Evolutionary conservation across 2,329 filamentous ascomycete genomes (phyloP).

Genomic region (Leptographium radiaticola): DNA sequence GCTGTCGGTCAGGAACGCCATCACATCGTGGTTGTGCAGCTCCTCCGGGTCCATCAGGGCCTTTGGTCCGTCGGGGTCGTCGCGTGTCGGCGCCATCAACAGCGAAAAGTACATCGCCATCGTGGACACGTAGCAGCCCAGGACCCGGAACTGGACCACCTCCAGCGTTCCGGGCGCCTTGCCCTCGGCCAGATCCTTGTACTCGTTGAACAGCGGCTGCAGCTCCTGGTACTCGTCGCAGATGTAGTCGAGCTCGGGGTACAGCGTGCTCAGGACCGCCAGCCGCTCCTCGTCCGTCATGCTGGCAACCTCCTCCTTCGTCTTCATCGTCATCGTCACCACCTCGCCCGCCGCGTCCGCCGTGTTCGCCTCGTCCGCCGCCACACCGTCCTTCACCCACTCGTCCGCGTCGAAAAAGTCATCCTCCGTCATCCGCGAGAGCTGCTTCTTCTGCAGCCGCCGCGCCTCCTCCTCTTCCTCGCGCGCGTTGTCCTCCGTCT

Average conservation of each 20-base stretch:
- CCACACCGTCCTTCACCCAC: slow-evolving; percentile 47
- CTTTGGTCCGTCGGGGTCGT: slow-evolving; percentile 31
- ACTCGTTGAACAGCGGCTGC: slow-evolving; percentile 48
- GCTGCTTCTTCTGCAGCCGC: slow-evolving; percentile 78
- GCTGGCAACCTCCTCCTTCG: slow-evolving; percentile 66
- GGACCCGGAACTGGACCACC: slow-evolving; percentile 62
- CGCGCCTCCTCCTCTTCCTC: slow-evolving; percentile 89
- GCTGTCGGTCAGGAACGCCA: slow-evolving; percentile 71
- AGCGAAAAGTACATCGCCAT: slow-evolving; percentile 92
- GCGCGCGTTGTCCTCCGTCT: slow-evolving; percentile 56
- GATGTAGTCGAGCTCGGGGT: slow-evolving; percentile 85
- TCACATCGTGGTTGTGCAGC: slow-evolving; percentile 79
- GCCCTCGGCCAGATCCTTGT: slow-evolving; percentile 44
- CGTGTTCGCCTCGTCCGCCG: slow-evolving; percentile 13
- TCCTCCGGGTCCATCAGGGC: slow-evolving; percentile 62
- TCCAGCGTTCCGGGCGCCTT: slow-evolving; percentile 40
- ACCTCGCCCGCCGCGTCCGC: slow-evolving; percentile 35
- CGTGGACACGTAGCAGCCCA: slow-evolving; percentile 75
- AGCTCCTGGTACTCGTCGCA: slow-evolving; percentile 67
- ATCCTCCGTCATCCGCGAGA: slow-evolving; percentile 76
- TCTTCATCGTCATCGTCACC: slow-evolving; percentile 78
- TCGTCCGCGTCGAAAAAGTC: slow-evolving; percentile 92
- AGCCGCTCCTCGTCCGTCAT: slow-evolving; percentile 64
- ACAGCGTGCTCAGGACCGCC: slow-evolving; percentile 63
- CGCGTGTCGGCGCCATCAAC: slow-evolving; percentile 65